These are phyloP conservation scores for Lasiodiplodia citricola DNA, from an alignment of 2,329 filamentous ascomycete genomes.

Conservation along the genomic window DNA sequence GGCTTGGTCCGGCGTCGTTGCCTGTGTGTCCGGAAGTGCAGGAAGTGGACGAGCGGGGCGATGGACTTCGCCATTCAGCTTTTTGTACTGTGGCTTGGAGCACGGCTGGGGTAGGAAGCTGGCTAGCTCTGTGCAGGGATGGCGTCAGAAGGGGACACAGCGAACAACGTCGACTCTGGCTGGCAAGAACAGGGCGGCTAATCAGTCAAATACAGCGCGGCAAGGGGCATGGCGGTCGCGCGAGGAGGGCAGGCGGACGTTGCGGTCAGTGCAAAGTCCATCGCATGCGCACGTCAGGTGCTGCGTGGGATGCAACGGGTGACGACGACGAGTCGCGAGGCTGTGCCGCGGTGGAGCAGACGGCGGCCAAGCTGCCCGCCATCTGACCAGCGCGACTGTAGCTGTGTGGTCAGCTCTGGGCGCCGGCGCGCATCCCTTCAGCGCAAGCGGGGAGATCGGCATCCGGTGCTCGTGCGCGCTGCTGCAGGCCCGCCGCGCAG, in stretches of 20 bases:
- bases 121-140: slow-evolving; percentile 1
- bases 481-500: neutral
- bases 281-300: slow-evolving; percentile 13
- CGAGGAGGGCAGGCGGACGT: neutral
- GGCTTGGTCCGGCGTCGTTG: neutral
- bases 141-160: neutral
- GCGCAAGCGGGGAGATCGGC: slow-evolving; percentile 12
- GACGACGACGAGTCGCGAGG: neutral
- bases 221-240: neutral
- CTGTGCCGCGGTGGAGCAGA: slow-evolving; percentile 9
- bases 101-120: slow-evolving; percentile 16
- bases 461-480: neutral
- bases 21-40: neutral
- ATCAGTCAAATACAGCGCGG: slow-evolving; percentile 5
- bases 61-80: neutral
- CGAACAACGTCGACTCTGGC: neutral
- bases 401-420: neutral
- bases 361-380: neutral
- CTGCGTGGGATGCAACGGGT: neutral
- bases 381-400: neutral
- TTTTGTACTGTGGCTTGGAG: slow-evolving; percentile 12
- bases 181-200: neutral
- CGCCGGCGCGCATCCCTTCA: neutral
- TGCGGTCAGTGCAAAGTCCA: neutral
- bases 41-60: neutral